Percentiles rank a stretch among this genome's conserved stretches.
phyloP scores from a whole-genome alignment of 768 basidiomycete species.

The Suillus discolor region DNA sequence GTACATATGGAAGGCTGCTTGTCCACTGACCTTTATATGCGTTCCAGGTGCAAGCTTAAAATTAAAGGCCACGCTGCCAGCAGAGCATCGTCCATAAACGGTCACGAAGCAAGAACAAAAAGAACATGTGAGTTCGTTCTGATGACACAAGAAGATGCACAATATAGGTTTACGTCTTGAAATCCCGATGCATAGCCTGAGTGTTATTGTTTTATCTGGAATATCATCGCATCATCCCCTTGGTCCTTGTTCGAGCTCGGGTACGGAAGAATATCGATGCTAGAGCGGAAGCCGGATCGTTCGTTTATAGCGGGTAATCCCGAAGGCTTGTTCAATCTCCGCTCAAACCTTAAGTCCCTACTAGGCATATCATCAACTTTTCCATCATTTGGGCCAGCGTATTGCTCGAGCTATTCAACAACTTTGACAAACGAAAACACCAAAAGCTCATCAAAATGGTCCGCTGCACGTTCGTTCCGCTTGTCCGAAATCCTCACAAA shows the following conservation, averaged over 20 bases:
- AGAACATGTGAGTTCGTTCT: conserved; percentile 6
- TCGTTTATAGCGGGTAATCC: background rate
- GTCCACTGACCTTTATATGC: background rate
- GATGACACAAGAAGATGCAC: background rate
- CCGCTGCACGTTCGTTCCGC: background rate
- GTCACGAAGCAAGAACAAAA: conserved; percentile 39
- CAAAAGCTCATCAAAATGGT: conserved; percentile 2
- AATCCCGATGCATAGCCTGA: background rate
- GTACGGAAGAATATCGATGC: too few species aligned
- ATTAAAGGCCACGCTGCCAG: conserved; percentile 19
- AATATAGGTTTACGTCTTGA: background rate
- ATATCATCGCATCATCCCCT: background rate
- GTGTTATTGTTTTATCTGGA: background rate
- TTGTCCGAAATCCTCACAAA: background rate
- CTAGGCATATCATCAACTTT: conserved; percentile 6
- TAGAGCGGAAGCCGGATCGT: too few species aligned
- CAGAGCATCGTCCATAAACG: conserved; percentile 4
- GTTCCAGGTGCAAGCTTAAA: conserved; percentile 2
- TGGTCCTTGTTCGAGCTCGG: background rate
- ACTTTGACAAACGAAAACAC: background rate
- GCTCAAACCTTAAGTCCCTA: conserved; percentile 5
- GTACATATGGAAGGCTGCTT: background rate
- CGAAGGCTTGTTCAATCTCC: background rate
- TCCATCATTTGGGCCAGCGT: background rate
- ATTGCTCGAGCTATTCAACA: background rate